Percentiles rank a stretch among this genome's conserved stretches.
Conservation (phyloP, 2,329 filamentous ascomycete species). For the Pseudogymnoascus sp. region DNA sequence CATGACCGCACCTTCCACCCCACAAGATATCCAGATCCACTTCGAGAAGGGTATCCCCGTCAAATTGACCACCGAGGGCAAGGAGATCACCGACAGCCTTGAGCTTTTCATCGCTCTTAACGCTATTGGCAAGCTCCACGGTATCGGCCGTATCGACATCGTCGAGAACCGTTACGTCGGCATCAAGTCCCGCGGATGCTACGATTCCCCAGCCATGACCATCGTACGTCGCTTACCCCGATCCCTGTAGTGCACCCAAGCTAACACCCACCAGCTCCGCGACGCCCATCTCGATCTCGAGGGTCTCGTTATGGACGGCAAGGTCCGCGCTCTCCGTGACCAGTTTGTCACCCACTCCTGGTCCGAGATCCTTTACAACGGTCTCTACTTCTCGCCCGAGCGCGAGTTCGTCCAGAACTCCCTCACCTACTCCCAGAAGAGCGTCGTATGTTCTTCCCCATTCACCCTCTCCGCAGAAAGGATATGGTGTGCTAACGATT, state of each 20-base stretch:
- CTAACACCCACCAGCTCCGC: slow-evolving; percentile 21
- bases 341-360: slow-evolving; percentile 63
- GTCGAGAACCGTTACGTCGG: slow-evolving; percentile 75
- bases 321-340: slow-evolving; percentile 62
- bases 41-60: slow-evolving; percentile 71
- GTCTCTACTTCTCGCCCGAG: slow-evolving; percentile 61
- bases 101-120: slow-evolving; percentile 68
- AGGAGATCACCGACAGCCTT: slow-evolving; percentile 60
- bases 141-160: slow-evolving; percentile 75
- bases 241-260: neutral
- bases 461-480: neutral
- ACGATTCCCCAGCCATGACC: slow-evolving; percentile 58
- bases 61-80: slow-evolving; percentile 50
- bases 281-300: slow-evolving; percentile 47
- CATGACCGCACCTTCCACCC: slow-evolving; percentile 60
- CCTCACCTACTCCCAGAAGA: slow-evolving; percentile 52
- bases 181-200: slow-evolving; percentile 74
- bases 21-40: slow-evolving; percentile 62
- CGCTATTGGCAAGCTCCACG: slow-evolving; percentile 62
- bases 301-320: slow-evolving; percentile 60
- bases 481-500: neutral
- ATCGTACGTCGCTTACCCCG: slow-evolving; percentile 23
- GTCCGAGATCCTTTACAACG: slow-evolving; percentile 53
- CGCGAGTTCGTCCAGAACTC: slow-evolving; percentile 63
- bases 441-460: slow-evolving; percentile 31